Percentiles rank a stretch among this genome's conserved stretches.
phyloP scores from a whole-genome alignment of 2,329 filamentous ascomycete species.

The Aspergillus calidoustus region DNA sequence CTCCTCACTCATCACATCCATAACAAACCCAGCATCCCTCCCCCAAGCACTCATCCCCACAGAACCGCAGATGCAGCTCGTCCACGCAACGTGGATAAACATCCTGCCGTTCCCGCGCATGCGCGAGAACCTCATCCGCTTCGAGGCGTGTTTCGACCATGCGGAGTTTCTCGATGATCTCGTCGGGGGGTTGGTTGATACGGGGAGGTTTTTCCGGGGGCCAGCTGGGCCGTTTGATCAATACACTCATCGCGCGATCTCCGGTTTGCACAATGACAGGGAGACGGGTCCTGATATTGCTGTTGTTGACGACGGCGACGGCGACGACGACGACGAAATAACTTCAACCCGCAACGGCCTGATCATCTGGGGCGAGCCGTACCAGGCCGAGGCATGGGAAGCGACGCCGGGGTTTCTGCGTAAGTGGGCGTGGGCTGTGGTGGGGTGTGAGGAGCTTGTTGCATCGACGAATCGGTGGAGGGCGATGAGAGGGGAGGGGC shows the following conservation, averaged over 20 bases:
- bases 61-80: conserved; percentile 17
- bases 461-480: not conserved
- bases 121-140: conserved; percentile 25
- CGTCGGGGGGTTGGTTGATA: not conserved
- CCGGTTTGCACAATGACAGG: no score
- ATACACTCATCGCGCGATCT: no score
- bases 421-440: conserved; percentile 25
- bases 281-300: no score
- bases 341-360: conserved; percentile 18
- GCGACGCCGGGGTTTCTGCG: conserved; percentile 25
- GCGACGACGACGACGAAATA: not conserved
- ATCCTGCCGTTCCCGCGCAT: conserved; percentile 24
- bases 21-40: conserved; percentile 5
- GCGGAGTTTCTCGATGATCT: conserved; percentile 14
- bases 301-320: not conserved
- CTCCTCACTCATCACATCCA: not conserved
- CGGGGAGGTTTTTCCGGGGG: not conserved
- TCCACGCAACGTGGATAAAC: conserved; percentile 27
- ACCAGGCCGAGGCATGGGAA: conserved; percentile 23
- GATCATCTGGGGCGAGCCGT: conserved; percentile 27
- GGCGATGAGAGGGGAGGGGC: not conserved
- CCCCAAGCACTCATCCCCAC: conserved; percentile 23
- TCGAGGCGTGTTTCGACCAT: conserved; percentile 22
- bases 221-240: no score
- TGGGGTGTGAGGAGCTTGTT: conserved; percentile 26